A percentile compares a stretch with the other conserved stretches of the same genome.
These are phyloP conservation scores for Panus rudis DNA, from an alignment of 768 basidiomycete species.

Conservation along the genomic window DNA sequence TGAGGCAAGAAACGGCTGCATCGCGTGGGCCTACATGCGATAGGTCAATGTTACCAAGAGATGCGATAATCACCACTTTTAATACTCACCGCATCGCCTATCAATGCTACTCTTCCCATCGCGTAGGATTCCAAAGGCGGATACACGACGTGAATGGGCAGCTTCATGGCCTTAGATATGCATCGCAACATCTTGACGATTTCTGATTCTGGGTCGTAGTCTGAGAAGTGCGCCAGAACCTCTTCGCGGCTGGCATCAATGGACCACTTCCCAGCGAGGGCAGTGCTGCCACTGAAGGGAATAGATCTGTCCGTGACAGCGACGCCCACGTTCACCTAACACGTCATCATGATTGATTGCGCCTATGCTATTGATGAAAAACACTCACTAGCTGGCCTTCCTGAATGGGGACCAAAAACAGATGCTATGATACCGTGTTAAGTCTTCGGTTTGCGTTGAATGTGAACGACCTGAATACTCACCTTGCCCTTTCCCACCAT, in stretches of 20 bases:
- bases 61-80: neutral
- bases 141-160: conserved; percentile 43
- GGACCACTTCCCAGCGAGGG: neutral
- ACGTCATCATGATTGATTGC: neutral
- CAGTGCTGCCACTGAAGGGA: conserved; percentile 11
- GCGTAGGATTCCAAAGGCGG: conserved; percentile 40
- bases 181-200: conserved; percentile 29
- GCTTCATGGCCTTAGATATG: conserved; percentile 40
- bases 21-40: conserved; percentile 41
- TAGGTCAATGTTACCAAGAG: neutral
- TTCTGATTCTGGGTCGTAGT: conserved; percentile 15
- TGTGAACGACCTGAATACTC: too few species aligned
- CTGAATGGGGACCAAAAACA: conserved; percentile 45
- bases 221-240: neutral
- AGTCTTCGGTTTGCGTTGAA: neutral
- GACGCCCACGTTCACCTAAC: conserved; percentile 38
- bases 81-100: conserved; percentile 39
- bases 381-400: conserved; percentile 31
- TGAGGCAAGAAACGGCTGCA: conserved; percentile 52
- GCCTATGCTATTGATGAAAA: neutral
- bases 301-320: conserved; percentile 29
- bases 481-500: conserved; percentile 5
- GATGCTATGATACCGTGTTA: conserved; percentile 32
- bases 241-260: neutral
- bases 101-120: conserved; percentile 38